Base-by-base conservation (phyloP, 177 flowering plant species). In the Telopea speciosissima region DNA sequence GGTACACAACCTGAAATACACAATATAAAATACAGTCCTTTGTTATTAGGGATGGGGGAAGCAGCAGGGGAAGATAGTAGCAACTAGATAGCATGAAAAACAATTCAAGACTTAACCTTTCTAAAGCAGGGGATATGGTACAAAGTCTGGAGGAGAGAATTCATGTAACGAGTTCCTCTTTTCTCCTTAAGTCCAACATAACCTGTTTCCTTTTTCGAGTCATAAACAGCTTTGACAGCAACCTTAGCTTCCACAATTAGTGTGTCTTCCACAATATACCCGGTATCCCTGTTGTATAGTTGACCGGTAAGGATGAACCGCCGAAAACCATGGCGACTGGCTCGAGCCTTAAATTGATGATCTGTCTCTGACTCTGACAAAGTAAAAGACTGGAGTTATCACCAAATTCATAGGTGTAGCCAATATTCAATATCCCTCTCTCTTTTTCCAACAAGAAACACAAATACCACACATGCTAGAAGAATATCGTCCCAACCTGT, bases 261-360 rank as follows among this genome's bases (percentile, higher is more conserved):
- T 0, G 83, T 84, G 65, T 90, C 96, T 75, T 86, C 87, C 72
- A 84, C 85, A 61, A 90, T 81, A 80, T 81, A 90, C 24, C 96
- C 96, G 75, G 82, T 82, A 58, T 77, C 54, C 31, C 87, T 86
- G 70, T 90, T 91, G 74, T 90, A 87, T 25, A 90, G 84, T 6
- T 90, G 91, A 73, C 84, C 65, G n/a, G 89, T 88, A 70, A 90
- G 86, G 91, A 90, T 90, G 76, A 90, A 90, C 21, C 91, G 87
- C 33, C 93, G 86, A 74, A 90, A 90, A 31, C 96, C 96, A 93
- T 91, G 77, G 70, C 77, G 80, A 70, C 83, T 80, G 54, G 78
- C 83, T 11, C 83, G 79, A 1, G 76, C 80, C 68, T 80, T 87
- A 71, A 90, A 89, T 75, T 75, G 85, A 71, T 90, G 92, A 62